These are phyloP conservation scores for Fonsecaea erecta DNA, from an alignment of 2,329 filamentous ascomycete species.

Conservation along the genomic window DNA sequence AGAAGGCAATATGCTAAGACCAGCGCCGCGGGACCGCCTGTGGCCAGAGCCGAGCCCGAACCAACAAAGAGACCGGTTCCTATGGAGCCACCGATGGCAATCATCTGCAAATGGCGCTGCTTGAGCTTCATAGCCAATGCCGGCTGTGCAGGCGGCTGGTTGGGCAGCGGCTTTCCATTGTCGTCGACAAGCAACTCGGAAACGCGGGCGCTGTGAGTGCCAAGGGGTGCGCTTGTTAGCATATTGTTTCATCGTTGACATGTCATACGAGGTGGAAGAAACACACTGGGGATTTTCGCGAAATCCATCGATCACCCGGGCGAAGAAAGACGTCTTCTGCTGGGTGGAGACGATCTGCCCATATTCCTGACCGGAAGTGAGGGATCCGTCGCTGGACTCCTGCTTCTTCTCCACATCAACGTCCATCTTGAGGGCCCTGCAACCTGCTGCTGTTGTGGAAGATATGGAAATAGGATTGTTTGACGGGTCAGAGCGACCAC, in stretches of 20 bases:
- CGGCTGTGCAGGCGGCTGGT: conserved; percentile 70
- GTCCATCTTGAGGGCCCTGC: not conserved
- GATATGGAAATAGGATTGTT: not conserved
- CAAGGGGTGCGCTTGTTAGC: not conserved
- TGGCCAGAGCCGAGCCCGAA: conserved; percentile 70
- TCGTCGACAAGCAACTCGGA: conserved; percentile 48
- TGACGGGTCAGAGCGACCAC: not conserved
- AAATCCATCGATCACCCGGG: conserved; percentile 47
- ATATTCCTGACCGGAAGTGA: conserved; percentile 1
- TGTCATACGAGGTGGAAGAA: not conserved
- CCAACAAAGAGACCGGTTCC: conserved; percentile 88
- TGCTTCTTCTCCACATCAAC: conserved; percentile 13
- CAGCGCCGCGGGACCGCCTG: conserved; percentile 76
- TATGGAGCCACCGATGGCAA: conserved; percentile 82
- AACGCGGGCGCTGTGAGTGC: conserved; percentile 37
- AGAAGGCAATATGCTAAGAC: conserved; percentile 76
- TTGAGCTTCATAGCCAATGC: conserved; percentile 77
- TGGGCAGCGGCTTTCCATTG: conserved; percentile 62
- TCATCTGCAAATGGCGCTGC: conserved; percentile 71
- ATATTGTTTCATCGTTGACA: not conserved
- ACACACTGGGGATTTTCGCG: conserved; percentile 47
- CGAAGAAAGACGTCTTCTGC: conserved; percentile 10
- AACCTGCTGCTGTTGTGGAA: not conserved
- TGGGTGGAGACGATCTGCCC: conserved; percentile 11
- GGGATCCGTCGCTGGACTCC: not conserved